A percentile compares a stretch with the other conserved stretches of the same genome.
Conservation (phyloP, 2,329 filamentous ascomycete species). For the Neonectria ditissima region DNA sequence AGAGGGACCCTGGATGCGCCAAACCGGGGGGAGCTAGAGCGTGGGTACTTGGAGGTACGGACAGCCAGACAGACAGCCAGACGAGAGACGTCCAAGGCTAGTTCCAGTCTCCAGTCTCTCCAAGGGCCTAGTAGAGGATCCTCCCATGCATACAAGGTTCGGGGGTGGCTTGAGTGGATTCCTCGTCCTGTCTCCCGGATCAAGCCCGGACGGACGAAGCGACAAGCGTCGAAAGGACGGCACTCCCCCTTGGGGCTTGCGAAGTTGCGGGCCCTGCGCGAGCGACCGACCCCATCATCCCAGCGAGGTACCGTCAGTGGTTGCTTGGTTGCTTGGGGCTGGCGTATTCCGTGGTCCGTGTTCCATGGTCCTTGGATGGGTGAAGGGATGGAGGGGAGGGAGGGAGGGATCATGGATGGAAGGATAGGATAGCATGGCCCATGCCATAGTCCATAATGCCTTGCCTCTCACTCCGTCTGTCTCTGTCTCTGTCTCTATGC, state of each 20-base stretch:
- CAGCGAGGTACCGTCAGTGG: neutral
- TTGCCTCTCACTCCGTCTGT: neutral
- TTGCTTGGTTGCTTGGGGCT: neutral
- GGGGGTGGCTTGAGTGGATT: conserved; percentile 40
- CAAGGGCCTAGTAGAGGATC: neutral
- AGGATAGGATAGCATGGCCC: neutral
- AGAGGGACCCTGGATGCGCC: conserved; percentile 1
- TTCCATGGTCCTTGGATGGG: neutral
- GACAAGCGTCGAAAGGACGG: conserved; percentile 8
- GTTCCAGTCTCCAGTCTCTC: neutral
- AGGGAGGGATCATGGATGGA: neutral
- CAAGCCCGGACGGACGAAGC: conserved; percentile 30
- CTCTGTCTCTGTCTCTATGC: too few species aligned
- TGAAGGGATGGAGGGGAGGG: neutral
- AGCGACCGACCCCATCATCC: neutral
- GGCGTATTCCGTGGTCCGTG: neutral
- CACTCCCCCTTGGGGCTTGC: conserved; percentile 2
- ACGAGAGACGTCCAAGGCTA: neutral
- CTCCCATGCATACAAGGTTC: conserved; percentile 30
- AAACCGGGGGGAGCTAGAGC: neutral
- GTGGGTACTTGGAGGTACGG: conserved; percentile 5
- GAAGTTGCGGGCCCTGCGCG: neutral
- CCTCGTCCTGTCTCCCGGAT: conserved; percentile 37
- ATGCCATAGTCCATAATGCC: neutral
- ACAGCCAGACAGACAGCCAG: neutral